phyloP scores from a whole-genome alignment of 106 monocot genomes.

The Dendrobium chrysotoxum region DNA sequence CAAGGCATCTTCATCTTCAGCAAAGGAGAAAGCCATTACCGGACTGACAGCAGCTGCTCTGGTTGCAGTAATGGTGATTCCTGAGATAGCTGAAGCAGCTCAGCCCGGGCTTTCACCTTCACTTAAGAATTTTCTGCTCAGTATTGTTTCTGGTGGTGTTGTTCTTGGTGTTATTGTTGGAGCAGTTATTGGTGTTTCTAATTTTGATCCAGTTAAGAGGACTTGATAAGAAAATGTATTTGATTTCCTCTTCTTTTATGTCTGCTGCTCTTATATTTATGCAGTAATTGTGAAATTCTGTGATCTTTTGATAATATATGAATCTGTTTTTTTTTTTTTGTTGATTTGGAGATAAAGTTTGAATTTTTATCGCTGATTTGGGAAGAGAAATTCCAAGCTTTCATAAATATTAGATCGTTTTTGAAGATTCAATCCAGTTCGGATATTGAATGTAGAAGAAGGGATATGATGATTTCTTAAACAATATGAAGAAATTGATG shows the following conservation, averaged over 20 bases:
- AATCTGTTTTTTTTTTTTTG: neutral
- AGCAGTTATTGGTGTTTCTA: slow-evolving; percentile 56
- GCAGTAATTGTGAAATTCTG: neutral
- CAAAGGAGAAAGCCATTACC: slow-evolving; percentile 29
- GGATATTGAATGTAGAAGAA: too few species aligned
- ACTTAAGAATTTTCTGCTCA: slow-evolving; percentile 75
- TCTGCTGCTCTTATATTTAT: neutral
- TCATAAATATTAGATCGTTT: too few species aligned
- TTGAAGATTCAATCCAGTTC: too few species aligned
- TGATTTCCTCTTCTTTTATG: neutral
- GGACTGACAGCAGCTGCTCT: slow-evolving; percentile 34
- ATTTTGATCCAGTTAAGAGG: slow-evolving; percentile 75
- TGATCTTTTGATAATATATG: neutral
- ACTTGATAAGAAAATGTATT: slow-evolving; percentile 15
- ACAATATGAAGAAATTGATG: too few species aligned
- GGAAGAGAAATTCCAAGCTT: too few species aligned
- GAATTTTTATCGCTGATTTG: too few species aligned
- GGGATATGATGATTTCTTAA: too few species aligned
- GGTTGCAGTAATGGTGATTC: slow-evolving; percentile 30
- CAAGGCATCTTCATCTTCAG: neutral
- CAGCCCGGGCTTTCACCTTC: slow-evolving; percentile 56
- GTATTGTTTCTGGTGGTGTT: slow-evolving; percentile 51
- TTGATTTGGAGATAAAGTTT: neutral
- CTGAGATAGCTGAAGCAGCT: slow-evolving; percentile 57
- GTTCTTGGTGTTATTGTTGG: slow-evolving; percentile 44